These are phyloP conservation scores for Solanum chacoense DNA, from an alignment of 305 asterid species.

Conservation along the genomic window DNA sequence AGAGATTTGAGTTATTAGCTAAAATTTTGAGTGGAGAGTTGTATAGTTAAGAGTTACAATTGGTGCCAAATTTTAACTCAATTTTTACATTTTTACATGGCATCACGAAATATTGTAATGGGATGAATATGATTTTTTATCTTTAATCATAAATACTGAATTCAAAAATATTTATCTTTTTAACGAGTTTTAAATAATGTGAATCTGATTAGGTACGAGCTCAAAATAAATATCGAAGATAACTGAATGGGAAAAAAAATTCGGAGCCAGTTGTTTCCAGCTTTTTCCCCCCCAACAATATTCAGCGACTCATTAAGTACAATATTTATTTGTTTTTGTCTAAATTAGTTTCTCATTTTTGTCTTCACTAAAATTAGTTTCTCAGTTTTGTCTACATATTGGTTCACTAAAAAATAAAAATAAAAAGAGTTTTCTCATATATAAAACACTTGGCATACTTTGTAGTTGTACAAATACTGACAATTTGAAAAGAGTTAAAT, in stretches of 20 bases:
- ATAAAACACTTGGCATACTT: background rate
- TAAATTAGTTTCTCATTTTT: background rate
- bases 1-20: background rate
- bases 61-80: background rate
- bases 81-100: background rate
- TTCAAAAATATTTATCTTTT: fast-evolving
- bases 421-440: background rate
- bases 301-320: background rate
- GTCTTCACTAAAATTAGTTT: background rate
- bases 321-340: background rate
- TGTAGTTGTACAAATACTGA: background rate
- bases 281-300: background rate
- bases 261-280: background rate
- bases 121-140: background rate
- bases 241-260: background rate
- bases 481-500: background rate
- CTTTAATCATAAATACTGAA: background rate
- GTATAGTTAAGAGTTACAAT: background rate
- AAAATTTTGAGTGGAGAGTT: background rate
- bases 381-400: background rate
- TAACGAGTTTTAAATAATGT: background rate
- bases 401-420: background rate
- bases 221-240: background rate
- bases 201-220: background rate
- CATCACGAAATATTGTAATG: background rate